phyloP scores from a whole-genome alignment of 2,329 filamentous ascomycete genomes.

The Diaporthe velutina region DNA sequence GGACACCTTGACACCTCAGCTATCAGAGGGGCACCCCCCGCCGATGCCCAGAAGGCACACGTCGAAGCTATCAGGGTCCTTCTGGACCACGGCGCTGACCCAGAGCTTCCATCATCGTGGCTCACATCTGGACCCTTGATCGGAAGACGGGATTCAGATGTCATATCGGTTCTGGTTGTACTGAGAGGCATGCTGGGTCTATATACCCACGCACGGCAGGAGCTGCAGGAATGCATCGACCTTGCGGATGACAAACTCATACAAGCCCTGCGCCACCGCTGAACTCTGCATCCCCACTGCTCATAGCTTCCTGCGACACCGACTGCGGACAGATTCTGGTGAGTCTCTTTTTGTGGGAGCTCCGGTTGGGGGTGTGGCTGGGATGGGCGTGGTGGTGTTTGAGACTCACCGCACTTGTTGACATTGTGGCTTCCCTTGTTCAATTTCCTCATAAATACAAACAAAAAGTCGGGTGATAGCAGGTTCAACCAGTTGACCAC shows the following conservation, averaged over 20 bases:
- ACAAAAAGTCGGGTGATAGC: background rate
- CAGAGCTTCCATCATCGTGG: background rate
- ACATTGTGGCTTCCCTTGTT: background rate
- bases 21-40: background rate
- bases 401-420: background rate
- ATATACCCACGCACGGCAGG: background rate
- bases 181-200: background rate
- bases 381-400: background rate
- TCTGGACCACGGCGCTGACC: background rate
- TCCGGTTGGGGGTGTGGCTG: background rate
- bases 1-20: background rate
- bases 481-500: background rate
- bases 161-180: background rate
- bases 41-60: background rate
- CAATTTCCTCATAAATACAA: too few relatives aligned
- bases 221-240: background rate
- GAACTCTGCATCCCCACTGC: background rate
- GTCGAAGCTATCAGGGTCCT: background rate
- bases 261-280: background rate
- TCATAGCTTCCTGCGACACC: background rate
- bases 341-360: background rate
- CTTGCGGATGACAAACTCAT: background rate
- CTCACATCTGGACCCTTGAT: background rate
- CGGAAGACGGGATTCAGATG: background rate
- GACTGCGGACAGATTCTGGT: too few relatives aligned